Evolutionary conservation across 352 stramenopile species (phyloP).

Genomic region (Pythium aristosporum): DNA sequence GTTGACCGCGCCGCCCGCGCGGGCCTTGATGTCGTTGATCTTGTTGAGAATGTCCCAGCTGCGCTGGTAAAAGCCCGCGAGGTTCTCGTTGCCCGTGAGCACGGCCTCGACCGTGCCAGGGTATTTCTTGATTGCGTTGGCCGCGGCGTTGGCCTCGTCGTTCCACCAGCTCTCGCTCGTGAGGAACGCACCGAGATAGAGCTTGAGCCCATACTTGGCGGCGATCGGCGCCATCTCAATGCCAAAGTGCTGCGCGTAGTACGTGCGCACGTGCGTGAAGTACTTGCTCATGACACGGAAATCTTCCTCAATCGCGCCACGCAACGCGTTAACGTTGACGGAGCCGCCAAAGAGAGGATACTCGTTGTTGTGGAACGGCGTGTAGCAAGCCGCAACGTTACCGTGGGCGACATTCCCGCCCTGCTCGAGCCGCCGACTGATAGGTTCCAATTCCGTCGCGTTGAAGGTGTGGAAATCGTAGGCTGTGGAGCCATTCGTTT

Average conservation of each 20-base stretch:
- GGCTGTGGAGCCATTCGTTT: neutral
- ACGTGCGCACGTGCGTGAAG: constrained; percentile 59
- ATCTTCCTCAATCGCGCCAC: constrained; percentile 35
- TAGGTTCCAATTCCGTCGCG: neutral
- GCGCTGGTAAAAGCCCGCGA: constrained; percentile 19
- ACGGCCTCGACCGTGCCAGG: constrained; percentile 43
- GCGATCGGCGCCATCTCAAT: constrained; percentile 46
- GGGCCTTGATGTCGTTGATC: constrained; percentile 32
- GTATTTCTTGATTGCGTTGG: constrained; percentile 45
- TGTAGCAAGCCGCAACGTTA: constrained; percentile 50
- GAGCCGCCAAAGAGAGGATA: constrained; percentile 42
- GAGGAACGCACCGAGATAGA: constrained; percentile 57
- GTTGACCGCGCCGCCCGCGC: constrained; percentile 21
- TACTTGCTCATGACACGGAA: constrained; percentile 40
- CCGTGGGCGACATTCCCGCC: neutral
- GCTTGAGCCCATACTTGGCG: constrained; percentile 43
- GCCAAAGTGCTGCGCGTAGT: constrained; percentile 55
- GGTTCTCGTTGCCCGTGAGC: constrained; percentile 47
- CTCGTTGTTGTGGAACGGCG: constrained; percentile 47
- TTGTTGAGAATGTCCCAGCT: constrained; percentile 28
- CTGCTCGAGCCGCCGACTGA: neutral
- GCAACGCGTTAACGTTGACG: constrained; percentile 5
- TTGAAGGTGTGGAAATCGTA: neutral
- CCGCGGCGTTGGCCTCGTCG: constrained; percentile 37
- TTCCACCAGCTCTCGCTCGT: constrained; percentile 43